Conservation (phyloP, 1,139 yeast species). For the Magnusiomyces tetraspermus region DNA sequence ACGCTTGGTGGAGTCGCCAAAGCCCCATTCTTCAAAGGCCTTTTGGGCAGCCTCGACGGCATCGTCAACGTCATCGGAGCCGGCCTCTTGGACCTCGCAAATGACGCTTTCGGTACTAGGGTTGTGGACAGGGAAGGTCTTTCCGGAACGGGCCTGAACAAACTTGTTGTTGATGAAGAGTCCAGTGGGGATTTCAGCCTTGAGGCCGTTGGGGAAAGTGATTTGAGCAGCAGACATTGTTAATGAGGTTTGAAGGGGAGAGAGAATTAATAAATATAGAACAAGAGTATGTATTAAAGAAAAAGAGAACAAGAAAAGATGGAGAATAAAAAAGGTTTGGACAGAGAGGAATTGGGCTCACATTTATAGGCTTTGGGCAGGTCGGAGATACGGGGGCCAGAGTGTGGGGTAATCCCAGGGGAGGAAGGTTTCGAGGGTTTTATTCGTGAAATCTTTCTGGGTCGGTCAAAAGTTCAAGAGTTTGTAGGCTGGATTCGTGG, state of each 20-base stretch:
- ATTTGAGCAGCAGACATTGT: not conserved
- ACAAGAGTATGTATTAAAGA: not conserved
- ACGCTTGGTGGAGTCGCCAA: slow-evolving; percentile 43
- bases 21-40: slow-evolving; percentile 42
- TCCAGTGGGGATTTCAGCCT: slow-evolving; percentile 57
- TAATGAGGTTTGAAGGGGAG: not conserved
- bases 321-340: too few relatives aligned
- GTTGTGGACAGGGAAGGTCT: slow-evolving; percentile 46
- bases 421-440: too few relatives aligned
- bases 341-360: too few relatives aligned
- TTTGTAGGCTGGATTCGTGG: too few relatives aligned
- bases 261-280: too few relatives aligned
- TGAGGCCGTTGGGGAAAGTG: slow-evolving; percentile 53
- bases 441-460: too few relatives aligned
- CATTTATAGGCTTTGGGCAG: too few relatives aligned
- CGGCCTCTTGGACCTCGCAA: slow-evolving; percentile 44
- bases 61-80: slow-evolving; percentile 43
- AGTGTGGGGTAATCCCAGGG: too few relatives aligned
- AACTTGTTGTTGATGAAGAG: slow-evolving; percentile 57
- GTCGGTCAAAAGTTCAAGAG: too few relatives aligned
- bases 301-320: not conserved
- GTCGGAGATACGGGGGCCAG: too few relatives aligned
- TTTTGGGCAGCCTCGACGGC: slow-evolving; percentile 48
- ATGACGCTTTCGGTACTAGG: slow-evolving; percentile 51
- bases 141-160: slow-evolving; percentile 39